Base-by-base conservation (phyloP, 306 rosid genomes). In the Elaeagnus macrophylla region DNA sequence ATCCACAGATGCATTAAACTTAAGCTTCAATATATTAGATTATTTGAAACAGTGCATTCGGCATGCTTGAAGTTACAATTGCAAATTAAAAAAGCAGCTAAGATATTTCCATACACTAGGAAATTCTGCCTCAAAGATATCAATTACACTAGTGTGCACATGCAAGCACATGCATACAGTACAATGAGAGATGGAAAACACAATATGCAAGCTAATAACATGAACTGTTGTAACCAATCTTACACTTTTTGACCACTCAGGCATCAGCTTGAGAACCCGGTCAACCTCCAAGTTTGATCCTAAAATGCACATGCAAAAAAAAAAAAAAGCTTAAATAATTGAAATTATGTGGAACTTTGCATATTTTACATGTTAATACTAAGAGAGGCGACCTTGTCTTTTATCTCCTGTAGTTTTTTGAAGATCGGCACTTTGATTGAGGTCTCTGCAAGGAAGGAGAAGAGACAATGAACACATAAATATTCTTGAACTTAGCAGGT, bases 221-320 rank as follows among this genome's bases (percentile, higher is more conserved):
- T 12, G 49, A 17, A 45, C 46, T 12, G 5, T 20, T 52, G 64
- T 12, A 65, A 65, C 47, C 53, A 56, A 70, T 70, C 94, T 77
- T 86, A 91, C 97, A 86, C 83, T 86, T 70, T 73, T 79, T 64
- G 97, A 77, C 97, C 97, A 91, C 65, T 81, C 76, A 37, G 88
- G 86, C 51, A 78, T 86, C 72, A 91, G 73, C 66, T 67, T 74
- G 63, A 86, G 86, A 54, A 90, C 86, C 64, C 41, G 86, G 52
- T 87, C 95, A 39, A 71, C 25, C 56, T 79, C 90, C 73, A 83
- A 66, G 66, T 73, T 81, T 54, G 91, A 72, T 59, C 81, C 97
- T 90, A 80, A 36, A 36, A 76, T 10, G 63, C 70, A 63, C 49
- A 48, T 67, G 38, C 16, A 67, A 56, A 45, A 7, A 48, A 37